Base-by-base conservation (phyloP, 768 basidiomycete genomes). In the Roridomyces roridus region DNA sequence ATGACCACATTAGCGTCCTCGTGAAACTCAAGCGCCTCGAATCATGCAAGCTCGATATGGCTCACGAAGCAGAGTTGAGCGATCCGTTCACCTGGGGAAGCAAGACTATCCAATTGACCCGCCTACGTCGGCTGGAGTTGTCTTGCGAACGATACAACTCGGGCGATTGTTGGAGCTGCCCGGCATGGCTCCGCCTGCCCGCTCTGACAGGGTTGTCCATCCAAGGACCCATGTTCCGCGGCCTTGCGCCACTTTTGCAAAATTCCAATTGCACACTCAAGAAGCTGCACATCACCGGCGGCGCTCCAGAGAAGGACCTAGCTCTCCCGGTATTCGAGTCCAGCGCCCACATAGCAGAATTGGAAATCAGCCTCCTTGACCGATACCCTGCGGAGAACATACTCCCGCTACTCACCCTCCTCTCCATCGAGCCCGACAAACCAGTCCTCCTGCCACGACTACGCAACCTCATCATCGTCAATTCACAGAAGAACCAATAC, bases 161-260 rank as follows among this genome's bases (percentile, higher is more conserved):
- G n/a, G n/a, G n/a, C n/a, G n/a, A n/a, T n/a, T n/a, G n/a, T n/a
- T n/a, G n/a, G n/a, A n/a, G n/a, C n/a, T n/a, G n/a, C n/a, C n/a
- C n/a, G n/a, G n/a, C n/a, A n/a, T n/a, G n/a, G n/a, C n/a, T n/a
- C n/a, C n/a, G n/a, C n/a, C n/a, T n/a, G n/a, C 44, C 44, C 28
- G 51, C 29, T 5, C 53, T 55, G 28, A 47, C 21, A 12, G 53
- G 42, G 2, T 15, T 55, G 17, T 26, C 53, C 17, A 55, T 55
- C 9, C 11, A 25, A 17, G 39, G 29, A 25, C 37, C 15, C 9
- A 6, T 55, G 21, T 46, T 55, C 23, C 20, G 26, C 5, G 46
- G 26, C 10, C 6, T 55, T 17, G 45, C 46, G 18, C 17, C 5
- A 0, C 14, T 55, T 18, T 35, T 41, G 29, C 29, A 42, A 21